Evolutionary conservation across 2,329 filamentous ascomycete species (phyloP).

Genomic region (Botrytis galanthina): DNA sequence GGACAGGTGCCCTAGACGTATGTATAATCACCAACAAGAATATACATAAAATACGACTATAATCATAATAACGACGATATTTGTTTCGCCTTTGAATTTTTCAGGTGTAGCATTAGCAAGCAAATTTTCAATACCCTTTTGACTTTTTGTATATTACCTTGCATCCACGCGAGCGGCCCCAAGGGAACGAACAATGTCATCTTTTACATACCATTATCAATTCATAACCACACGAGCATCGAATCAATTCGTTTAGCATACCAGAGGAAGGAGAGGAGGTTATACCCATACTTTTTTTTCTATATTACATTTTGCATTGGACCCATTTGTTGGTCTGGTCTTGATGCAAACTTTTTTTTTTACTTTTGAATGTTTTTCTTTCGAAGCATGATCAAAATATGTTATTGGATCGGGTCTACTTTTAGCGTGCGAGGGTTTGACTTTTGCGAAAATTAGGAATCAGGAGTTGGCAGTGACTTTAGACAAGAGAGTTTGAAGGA

Average conservation of each 20-base stretch:
- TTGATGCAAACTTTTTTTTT: not conserved
- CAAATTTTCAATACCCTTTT: not conserved
- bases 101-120: not conserved
- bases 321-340: not conserved
- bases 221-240: not conserved
- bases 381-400: not conserved
- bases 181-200: not conserved
- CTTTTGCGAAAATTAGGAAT: not conserved
- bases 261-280: slow-evolving; percentile 6
- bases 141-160: slow-evolving; percentile 14
- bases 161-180: not conserved
- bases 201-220: not conserved
- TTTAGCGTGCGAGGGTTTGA: slow-evolving; percentile 1
- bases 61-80: slow-evolving; percentile 20
- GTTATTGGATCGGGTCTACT: not conserved
- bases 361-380: not conserved
- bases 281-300: slow-evolving; percentile 14
- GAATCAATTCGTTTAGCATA: not conserved
- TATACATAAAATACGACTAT: slow-evolving; percentile 16
- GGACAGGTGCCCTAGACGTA: slow-evolving; percentile 31
- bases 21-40: not conserved
- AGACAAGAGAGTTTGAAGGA: not conserved
- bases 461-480: not conserved
- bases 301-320: slow-evolving; percentile 6
- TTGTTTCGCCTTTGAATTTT: not conserved